phyloP scores from a whole-genome alignment of 345 rosid species.

The Orychophragmus violaceus region DNA sequence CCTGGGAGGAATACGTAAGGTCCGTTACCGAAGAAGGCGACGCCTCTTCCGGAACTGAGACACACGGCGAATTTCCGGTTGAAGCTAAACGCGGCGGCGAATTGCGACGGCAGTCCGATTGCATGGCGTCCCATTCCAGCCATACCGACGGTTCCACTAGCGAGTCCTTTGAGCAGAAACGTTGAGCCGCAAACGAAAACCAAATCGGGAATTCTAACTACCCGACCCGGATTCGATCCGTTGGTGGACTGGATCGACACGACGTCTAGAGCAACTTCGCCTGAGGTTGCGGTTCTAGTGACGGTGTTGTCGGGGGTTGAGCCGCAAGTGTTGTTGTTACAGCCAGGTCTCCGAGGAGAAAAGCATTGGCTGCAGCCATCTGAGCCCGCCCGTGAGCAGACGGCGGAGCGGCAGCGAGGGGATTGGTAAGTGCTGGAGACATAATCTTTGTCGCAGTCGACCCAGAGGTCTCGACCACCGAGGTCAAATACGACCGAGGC shows the following conservation, averaged over 20 bases:
- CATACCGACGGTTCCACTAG: constrained; percentile 44
- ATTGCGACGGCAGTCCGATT: constrained; percentile 46
- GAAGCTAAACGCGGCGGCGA: constrained; percentile 55
- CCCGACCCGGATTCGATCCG: constrained; percentile 55
- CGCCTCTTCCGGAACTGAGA: constrained; percentile 42
- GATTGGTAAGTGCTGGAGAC: constrained; percentile 58
- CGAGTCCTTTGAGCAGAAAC: constrained; percentile 45
- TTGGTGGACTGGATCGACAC: constrained; percentile 55
- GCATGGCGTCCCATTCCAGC: constrained; percentile 56
- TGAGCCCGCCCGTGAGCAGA: constrained; percentile 48
- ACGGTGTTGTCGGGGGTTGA: constrained; percentile 43
- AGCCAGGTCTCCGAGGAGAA: constrained; percentile 52
- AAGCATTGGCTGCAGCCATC: constrained; percentile 44
- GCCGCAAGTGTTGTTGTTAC: constrained; percentile 65
- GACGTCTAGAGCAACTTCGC: constrained; percentile 54
- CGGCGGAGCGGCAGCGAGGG: constrained; percentile 48
- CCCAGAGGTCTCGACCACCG: constrained; percentile 62
- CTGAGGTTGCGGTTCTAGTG: constrained; percentile 37
- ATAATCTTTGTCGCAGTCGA: constrained; percentile 51
- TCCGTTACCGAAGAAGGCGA: constrained; percentile 52
- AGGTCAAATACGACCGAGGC: constrained; percentile 51
- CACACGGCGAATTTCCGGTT: constrained; percentile 55
- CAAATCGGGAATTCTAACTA: constrained; percentile 33
- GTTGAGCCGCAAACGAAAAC: constrained; percentile 45
- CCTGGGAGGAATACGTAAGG: constrained; percentile 54